Base-by-base conservation (phyloP, 2,329 filamentous ascomycete species). In the Phialemonium atrogriseum region DNA sequence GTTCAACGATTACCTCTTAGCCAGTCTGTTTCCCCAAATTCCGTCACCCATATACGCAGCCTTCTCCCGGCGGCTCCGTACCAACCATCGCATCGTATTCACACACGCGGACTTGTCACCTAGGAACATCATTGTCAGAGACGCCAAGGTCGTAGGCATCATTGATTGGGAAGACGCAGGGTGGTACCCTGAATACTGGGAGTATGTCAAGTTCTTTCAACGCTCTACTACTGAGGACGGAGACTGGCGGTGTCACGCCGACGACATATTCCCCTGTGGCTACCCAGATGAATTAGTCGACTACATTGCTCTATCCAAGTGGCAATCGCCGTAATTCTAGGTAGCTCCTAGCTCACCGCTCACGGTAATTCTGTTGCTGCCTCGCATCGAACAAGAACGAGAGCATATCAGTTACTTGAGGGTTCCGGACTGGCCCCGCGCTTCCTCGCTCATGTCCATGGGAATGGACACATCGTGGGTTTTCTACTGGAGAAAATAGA, bases 101-200 rank as follows among this genome's bases (percentile, higher is more conserved):
- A 66, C 66, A 2, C 68, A 74, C 49, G 60, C 60, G 3, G 69
- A 75, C 44, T 50, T 75, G 8, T 52, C 51, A 8, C 55, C 54
- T 3, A 41, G 59, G 4, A 70, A 70, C 33, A 64, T 70, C 18
- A 36, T 70, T 4, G 48, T 58, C 3, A 37, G 47, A 2, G 57
- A 53, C 3, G 57, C 56, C 11, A 46, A 54, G 7, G 48, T 66
- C 11, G 49, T 50, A 24, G 64, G 55, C 4, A 54, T 68, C 15
- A 35, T 69, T 15, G 66, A 68, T 40, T 69, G 64, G 64, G 64
- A 69, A 40, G 50, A 54, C 18, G 50, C 58, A 14, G 63, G 62
- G 2, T 69, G 59, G 61, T 67, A 61, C 42, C 63, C 62, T 2
- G 46, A 51, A n/a, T 59, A 57, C 31, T 68, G 53, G 54, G 54